These are phyloP conservation scores for Wickerhamiella spandovensis DNA, from an alignment of 805 yeast species.

Conservation along the genomic window DNA sequence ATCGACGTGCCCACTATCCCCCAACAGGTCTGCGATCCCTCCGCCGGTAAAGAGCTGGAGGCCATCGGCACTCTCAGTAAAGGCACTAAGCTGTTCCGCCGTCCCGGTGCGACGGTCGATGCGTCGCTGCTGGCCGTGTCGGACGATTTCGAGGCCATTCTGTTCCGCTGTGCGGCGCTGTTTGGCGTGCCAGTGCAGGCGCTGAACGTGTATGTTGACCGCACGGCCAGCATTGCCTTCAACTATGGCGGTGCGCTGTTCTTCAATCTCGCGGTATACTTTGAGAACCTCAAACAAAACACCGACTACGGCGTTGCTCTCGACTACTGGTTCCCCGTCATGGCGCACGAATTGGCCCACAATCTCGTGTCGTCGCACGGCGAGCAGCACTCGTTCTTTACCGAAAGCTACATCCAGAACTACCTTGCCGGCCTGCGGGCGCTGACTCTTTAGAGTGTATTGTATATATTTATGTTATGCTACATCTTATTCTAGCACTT, in stretches of 20 bases:
- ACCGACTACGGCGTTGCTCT: conserved; percentile 8
- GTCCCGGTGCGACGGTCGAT: not conserved
- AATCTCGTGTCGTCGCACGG: conserved; percentile 26
- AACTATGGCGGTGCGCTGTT: conserved; percentile 26
- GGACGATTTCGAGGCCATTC: conserved; percentile 8
- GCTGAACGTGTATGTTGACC: conserved; percentile 17
- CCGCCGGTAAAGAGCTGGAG: not conserved
- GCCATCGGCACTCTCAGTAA: not conserved
- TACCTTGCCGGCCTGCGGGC: conserved; percentile 12
- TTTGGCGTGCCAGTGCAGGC: conserved; percentile 17
- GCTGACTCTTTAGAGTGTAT: too few species aligned
- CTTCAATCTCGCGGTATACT: conserved; percentile 24
- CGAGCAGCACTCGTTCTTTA: conserved; percentile 23
- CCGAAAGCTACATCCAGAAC: conserved; percentile 23
- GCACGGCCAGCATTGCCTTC: conserved; percentile 25
- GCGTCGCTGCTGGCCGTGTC: not conserved
- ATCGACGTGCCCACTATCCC: not conserved
- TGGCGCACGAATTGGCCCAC: conserved; percentile 31
- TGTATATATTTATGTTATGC: too few species aligned
- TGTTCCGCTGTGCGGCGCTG: conserved; percentile 10
- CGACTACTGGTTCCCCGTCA: conserved; percentile 27
- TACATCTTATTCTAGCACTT: too few species aligned
- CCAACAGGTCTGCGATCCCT: not conserved
- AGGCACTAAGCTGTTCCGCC: not conserved
- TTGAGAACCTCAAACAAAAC: conserved; percentile 4